Evolutionary conservation across 2,329 filamentous ascomycete species (phyloP), one percentile per base, ranked within the genome.

Genomic region (Aspergillus candidus): DNA sequence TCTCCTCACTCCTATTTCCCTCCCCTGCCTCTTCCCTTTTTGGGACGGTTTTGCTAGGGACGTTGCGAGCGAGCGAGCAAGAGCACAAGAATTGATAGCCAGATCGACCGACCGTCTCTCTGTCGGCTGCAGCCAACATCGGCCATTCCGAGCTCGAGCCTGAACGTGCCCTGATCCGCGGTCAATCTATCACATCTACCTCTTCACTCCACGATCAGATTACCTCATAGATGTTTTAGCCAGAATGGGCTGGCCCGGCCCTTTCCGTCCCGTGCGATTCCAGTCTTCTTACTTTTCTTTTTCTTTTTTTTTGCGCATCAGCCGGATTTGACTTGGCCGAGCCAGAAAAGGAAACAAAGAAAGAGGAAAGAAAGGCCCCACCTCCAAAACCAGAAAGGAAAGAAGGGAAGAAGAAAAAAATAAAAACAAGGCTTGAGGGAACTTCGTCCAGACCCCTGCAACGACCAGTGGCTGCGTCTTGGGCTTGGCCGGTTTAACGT

Each of bases 251-350:
- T 53, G 62, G 60, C 53, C 60, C 61, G 62, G 61, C 54, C 62
- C 62, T 65, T 63, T 63, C 62, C 61, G 62, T 64, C 50, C 61
- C 60, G 61, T 51, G 55, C 46, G 38, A 49, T 27, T 51, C 53
- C 51, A 51, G 43, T 7, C 7, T 27, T 27, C 10, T 27, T 27
- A 7, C 22, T 10, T 27, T 27, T 27, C 22, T 27, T 27, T 27
- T 10, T 27, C 46, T 50, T 52, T 43, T 35, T 35, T 35, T 45
- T 32, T 43, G 34, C 41, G 41, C 44, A 40, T 45, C 42, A 47
- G 43, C 29, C 38, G 43, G 22, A 30, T 17, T 29, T 35, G 32
- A 41, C 22, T 37, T 27, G 38, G 30, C 34, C 17, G 32, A 22
- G 27, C 14, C n/a, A 15, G 13, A 31, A 22, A 14, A 43, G 36